Evolutionary conservation across 2,329 filamentous ascomycete genomes (phyloP), one percentile per base, ranked within the genome.

Genomic region (Clonostachys chloroleuca): DNA sequence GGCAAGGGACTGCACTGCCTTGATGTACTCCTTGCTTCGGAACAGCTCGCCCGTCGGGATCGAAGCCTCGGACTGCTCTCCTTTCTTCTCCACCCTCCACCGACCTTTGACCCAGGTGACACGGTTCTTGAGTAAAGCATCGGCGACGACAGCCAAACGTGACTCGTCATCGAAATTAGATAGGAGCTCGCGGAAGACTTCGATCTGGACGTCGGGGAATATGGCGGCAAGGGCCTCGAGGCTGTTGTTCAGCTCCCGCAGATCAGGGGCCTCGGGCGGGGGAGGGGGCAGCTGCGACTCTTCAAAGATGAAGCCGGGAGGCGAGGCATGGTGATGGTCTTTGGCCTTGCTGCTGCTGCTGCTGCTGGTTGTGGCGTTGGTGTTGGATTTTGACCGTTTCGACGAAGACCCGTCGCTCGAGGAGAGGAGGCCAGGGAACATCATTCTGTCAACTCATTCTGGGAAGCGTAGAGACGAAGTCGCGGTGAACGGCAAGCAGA

Each of bases 111-210:
- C 83, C 75, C 83, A 89, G 44, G 80, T 77, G 46, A 80, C 77
- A 35, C 82, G 80, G 57, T 86, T 83, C 68, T 88, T 90, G 49
- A 94, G 73, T 49, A 94, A 70, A 44, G 83, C 79, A 60, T 94
- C 88, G 12, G 88, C 88, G 30, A 92, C 84, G 43, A 94, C 76
- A 40, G 88, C 84, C 20, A 92, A 68, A 53, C 87, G 75, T 51
- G 87, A 92, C 64, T 92, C 86, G 56, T 84, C 82, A 57, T 86
- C 85, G 60, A 92, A 86, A 58, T 75, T 86, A 37, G 76, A 69
- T 43, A 94, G 80, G 79, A 94, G 87, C 69, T 92, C 88, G 41
- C 88, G 81, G 60, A 94, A 89, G 16, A 92, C 88, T 55, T 92
- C 87, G 50, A 88, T 75, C 64, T 90, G 86, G n/a, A 92, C 74